Base-by-base conservation (phyloP, 805 yeast species). In the Saccharomycopsis fermentans region DNA sequence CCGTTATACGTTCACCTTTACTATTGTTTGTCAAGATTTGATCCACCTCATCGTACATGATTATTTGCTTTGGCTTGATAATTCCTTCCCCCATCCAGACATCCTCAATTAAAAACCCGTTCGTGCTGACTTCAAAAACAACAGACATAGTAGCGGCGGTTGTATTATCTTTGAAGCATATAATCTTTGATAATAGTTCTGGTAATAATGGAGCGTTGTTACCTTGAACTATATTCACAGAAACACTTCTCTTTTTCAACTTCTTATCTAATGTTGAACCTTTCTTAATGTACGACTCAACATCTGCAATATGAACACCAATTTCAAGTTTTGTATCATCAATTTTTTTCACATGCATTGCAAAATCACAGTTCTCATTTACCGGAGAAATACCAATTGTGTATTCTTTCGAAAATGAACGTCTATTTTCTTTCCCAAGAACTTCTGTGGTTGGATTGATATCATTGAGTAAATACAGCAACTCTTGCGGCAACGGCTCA, bases 261-360 rank as follows among this genome's bases (percentile, higher is more conserved):
- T 92, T 90, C 62, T 91, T 83, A 67, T 94, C 99, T 61, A 92
- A 74, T 9, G 82, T 73, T 0, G 96, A 82, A 16, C 90, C 92
- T 47, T 82, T 85, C 63, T 80, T 82, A 56, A 92, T 71, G 64
- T 76, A 88, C 52, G 82, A 82, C 3, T 95, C 77, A 4, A 86
- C 83, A 72, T 94, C 99, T 35, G 87, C 77, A 52, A 87, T 81
- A 70, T 94, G 98, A 67, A 91, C 83, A 47, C 96, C 96, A 47
- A 94, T 72, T 67, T 87, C 95, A 61, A 87, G 82, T 65, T 79
- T 81, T 14, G 82, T 79, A 52, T 80, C 78, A 2, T 81, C 73
- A 12, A 81, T 66, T 55, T 83, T 73, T 67, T 83, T 86, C n/a
- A 90, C 85, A 65, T 88, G 96, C 58, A 90, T 71, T 0, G 96